A percentile compares a stretch with the other conserved stretches of the same genome.
These are phyloP conservation scores for Cryphonectria naterciae DNA, from an alignment of 2,329 filamentous ascomycete species.

Conservation along the genomic window DNA sequence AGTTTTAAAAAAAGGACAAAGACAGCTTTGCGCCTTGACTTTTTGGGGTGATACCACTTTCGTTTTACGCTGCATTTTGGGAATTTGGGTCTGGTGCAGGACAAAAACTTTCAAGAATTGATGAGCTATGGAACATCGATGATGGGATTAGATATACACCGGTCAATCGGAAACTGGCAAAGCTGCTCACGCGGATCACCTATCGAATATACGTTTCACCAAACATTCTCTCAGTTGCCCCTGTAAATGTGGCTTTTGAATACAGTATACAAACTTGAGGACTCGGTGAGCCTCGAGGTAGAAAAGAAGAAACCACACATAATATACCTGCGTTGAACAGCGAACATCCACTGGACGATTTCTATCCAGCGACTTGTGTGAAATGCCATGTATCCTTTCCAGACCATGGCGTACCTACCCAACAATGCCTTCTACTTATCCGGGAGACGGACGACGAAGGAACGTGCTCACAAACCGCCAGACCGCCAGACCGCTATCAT, in stretches of 20 bases:
- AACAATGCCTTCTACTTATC: not conserved
- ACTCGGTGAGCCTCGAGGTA: not conserved
- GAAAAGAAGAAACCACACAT: not conserved
- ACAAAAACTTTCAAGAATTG: not conserved
- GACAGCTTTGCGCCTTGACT: not conserved
- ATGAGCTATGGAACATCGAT: not conserved
- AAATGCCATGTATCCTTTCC: not conserved
- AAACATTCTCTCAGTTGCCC: not conserved
- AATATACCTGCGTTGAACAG: not conserved
- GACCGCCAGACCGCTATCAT: not conserved
- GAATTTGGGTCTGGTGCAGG: not conserved
- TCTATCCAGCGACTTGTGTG: not conserved
- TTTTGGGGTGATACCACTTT: slow-evolving; percentile 4
- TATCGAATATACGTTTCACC: slow-evolving; percentile 1
- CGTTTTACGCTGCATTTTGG: not conserved
- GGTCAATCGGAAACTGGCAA: not conserved
- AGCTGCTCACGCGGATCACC: not conserved
- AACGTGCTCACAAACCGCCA: not conserved
- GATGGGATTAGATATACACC: not conserved
- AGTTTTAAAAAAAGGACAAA: not conserved
- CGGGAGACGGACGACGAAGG: not conserved
- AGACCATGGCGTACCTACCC: not conserved
- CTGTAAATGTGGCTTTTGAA: not conserved
- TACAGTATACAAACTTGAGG: not conserved
- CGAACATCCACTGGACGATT: not conserved